Percentiles rank a stretch among this genome's conserved stretches.
phyloP scores from a whole-genome alignment of 129 eudicot genomes.

The Flaveria bidentis region DNA sequence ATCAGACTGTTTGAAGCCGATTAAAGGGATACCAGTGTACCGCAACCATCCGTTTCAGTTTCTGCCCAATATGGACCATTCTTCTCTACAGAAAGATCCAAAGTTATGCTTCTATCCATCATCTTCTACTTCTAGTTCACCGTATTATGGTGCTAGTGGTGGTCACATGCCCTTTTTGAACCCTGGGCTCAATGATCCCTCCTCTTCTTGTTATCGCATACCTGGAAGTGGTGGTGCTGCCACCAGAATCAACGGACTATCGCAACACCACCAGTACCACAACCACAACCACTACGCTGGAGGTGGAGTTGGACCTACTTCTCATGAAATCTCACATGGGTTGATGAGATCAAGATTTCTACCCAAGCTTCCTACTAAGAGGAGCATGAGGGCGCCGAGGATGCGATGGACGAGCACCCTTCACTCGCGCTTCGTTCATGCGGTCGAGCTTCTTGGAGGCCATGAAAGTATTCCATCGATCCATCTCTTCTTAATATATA shows the following conservation, averaged over 20 bases:
- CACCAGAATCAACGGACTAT: conserved; percentile 43
- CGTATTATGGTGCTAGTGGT: conserved; percentile 44
- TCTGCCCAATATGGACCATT: conserved; percentile 50
- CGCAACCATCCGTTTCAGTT: conserved; percentile 81
- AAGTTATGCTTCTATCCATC: conserved; percentile 61
- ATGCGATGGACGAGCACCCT: conserved; percentile 96
- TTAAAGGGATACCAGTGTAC: conserved; percentile 88
- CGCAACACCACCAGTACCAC: conserved; percentile 43
- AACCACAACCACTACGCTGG: conserved; percentile 23
- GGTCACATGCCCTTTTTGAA: conserved; percentile 61
- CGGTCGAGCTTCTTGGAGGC: conserved; percentile 97
- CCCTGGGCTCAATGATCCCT: conserved; percentile 40
- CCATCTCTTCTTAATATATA: background rate
- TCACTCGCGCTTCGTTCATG: conserved; percentile 84
- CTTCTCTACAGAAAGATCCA: conserved; percentile 55
- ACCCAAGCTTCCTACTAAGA: conserved; percentile 59
- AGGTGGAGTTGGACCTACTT: conserved; percentile 46
- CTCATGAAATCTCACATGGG: conserved; percentile 49
- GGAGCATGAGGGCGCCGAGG: conserved; percentile 89
- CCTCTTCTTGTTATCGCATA: conserved; percentile 36
- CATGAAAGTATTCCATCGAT: conserved; percentile 66
- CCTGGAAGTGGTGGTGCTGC: conserved; percentile 41
- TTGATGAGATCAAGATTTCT: conserved; percentile 77
- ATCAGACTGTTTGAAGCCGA: conserved; percentile 61
- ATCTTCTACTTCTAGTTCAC: conserved; percentile 36